Evolutionary conservation across 768 basidiomycete genomes (phyloP).

Genomic region (Udeniomyces megalosporus): DNA sequence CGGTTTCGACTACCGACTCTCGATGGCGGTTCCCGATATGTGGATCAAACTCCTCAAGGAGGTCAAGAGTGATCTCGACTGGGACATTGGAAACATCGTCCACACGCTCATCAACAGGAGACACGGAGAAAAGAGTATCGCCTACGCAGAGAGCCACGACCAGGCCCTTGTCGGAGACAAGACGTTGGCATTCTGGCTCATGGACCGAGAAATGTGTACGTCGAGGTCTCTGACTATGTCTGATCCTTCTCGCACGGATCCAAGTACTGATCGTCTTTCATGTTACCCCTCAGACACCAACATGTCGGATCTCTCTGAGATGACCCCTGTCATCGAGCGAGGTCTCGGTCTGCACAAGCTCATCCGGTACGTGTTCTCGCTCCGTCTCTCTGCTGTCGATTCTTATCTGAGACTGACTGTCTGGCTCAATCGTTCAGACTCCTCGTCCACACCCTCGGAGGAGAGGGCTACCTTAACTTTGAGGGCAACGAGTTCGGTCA

Average conservation of each 20-base stretch:
- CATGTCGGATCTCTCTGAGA: constrained; percentile 72
- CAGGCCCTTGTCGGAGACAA: constrained; percentile 98
- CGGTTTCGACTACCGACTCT: constrained; percentile 93
- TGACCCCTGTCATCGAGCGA: constrained; percentile 72
- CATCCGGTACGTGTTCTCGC: constrained; percentile 53
- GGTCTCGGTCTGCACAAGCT: constrained; percentile 92
- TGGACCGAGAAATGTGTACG: constrained; percentile 99
- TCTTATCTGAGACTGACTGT: background rate
- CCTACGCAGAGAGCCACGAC: constrained; percentile 90
- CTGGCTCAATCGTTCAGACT: constrained; percentile 37
- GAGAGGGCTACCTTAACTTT: constrained; percentile 95
- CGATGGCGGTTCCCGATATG: constrained; percentile 99
- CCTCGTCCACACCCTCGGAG: constrained; percentile 78
- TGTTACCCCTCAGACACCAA: constrained; percentile 48
- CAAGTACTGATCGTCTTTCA: background rate
- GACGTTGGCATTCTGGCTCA: constrained; percentile 96
- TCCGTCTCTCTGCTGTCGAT: background rate
- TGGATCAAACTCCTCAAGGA: constrained; percentile 99
- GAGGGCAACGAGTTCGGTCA: constrained; percentile 98
- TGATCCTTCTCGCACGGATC: background rate
- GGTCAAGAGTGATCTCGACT: constrained; percentile 54
- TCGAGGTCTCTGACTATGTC: constrained; percentile 2
- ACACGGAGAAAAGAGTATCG: constrained; percentile 75
- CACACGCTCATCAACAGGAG: constrained; percentile 82
- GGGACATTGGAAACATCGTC: constrained; percentile 74